Evolutionary conservation across 371 early-diverging fungal genomes (phyloP), one percentile per base, ranked within the genome.

Genomic region (Smittium culicis): DNA sequence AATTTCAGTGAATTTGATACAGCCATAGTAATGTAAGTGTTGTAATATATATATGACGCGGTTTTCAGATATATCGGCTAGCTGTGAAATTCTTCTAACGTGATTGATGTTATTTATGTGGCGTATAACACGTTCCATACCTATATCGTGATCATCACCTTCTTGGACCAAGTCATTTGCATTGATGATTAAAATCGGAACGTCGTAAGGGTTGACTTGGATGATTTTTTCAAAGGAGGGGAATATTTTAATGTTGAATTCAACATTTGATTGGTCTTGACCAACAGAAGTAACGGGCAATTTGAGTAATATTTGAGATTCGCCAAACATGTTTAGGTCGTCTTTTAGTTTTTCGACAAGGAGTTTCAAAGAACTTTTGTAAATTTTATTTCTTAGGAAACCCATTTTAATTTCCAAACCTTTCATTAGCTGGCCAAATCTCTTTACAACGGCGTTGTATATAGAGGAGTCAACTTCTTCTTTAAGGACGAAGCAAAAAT

Each of bases 401-500:
- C 66, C 60, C 20, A 69, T 70, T 3, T 68, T 73, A 16, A 67
- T 73, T 66, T 75, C 76, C 31, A 75, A 68, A 66, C 74, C 76
- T 55, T 76, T 75, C 56, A 75, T 29, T 66, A 75, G 61, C 17
- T 76, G 67, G 25, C 76, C 76, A 24, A 75, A 66, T 3, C 75
- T 70, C 66, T 72, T 75, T 28, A 75, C 76, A 68, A 75, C 76
- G n/a, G 73, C 66, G 8, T 72, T 72, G 54, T 70, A 75, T 35
- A 75, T 69, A 8, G n/a, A 30, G 31, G 35, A 24, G n/a, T 63
- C 35, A 30, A 32, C 33, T 30, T 2, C 5, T 2, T 32, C 34
- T 34, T 73, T 72, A 34, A 75, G 75, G 24, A 73, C 77, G 65
- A 75, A 75, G 56, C 76, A 75, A 71, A 75, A 71, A 61, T 75